Conservation (phyloP, 2,329 filamentous ascomycete species). For the Aspergillus jensenii region DNA sequence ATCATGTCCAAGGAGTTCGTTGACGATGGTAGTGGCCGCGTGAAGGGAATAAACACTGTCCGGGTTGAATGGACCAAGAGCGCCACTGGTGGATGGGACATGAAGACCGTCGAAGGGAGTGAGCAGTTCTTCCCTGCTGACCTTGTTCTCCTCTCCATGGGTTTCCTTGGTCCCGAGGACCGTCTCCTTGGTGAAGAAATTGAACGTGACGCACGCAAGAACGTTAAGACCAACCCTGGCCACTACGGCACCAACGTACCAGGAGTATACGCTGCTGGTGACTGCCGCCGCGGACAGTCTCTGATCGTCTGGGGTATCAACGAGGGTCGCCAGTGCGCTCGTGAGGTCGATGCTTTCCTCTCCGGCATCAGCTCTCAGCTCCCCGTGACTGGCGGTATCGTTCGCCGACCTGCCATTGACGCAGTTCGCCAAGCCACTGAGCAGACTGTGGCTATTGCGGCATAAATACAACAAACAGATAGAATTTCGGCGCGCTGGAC, state of each 20-base stretch:
- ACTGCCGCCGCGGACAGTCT: conserved; percentile 91
- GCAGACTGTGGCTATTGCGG: conserved; percentile 29
- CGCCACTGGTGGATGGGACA: conserved; percentile 88
- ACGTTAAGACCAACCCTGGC: conserved; percentile 87
- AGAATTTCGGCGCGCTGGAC: conserved; percentile 11
- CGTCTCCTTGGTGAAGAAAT: conserved; percentile 83
- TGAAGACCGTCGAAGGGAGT: conserved; percentile 93
- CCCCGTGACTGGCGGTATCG: conserved; percentile 88
- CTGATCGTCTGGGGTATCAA: conserved; percentile 99
- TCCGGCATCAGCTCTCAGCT: conserved; percentile 72
- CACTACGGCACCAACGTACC: conserved; percentile 85
- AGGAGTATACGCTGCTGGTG: conserved; percentile 90
- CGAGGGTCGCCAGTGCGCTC: conserved; percentile 87
- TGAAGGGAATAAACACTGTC: conserved; percentile 94
- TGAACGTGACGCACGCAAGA: conserved; percentile 90
- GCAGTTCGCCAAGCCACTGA: conserved; percentile 36
- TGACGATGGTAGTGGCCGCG: conserved; percentile 79
- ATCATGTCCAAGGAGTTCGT: conserved; percentile 98
- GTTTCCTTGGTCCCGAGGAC: conserved; percentile 91
- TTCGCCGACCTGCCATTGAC: conserved; percentile 69
- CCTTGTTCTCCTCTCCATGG: conserved; percentile 92
- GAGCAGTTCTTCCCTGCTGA: conserved; percentile 97
- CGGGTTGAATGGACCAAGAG: conserved; percentile 96
- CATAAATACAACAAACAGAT: conserved; percentile 21
- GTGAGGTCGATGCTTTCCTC: conserved; percentile 87